These are phyloP conservation scores for Tuber aestivum DNA, from an alignment of 495 filamentous ascomycete genomes.

Conservation along the genomic window DNA sequence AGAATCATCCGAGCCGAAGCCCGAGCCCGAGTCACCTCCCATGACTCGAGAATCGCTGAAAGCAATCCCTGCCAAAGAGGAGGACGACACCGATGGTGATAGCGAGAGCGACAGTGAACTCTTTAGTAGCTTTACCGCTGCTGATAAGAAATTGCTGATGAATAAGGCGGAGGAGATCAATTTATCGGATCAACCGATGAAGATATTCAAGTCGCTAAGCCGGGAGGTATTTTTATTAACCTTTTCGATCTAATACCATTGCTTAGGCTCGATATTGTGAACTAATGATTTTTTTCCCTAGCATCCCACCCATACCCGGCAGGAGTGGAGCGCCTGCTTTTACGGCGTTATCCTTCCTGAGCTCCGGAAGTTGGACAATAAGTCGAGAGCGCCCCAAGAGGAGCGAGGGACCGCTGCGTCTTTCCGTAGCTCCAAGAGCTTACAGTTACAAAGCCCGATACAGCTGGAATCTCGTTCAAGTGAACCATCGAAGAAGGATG, in stretches of 20 bases:
- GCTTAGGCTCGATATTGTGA: background rate
- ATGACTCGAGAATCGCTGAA: background rate
- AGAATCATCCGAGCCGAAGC: background rate
- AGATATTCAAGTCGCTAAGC: background rate
- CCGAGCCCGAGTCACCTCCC: background rate
- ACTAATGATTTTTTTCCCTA: constrained; percentile 5
- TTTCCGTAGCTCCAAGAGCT: background rate
- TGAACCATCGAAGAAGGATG: background rate
- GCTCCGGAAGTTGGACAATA: constrained; percentile 3
- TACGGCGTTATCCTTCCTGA: constrained; percentile 21
- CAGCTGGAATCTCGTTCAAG: constrained; percentile 2
- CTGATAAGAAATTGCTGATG: constrained; percentile 23
- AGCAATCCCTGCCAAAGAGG: background rate
- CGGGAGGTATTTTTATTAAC: background rate
- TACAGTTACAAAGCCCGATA: constrained; percentile 1
- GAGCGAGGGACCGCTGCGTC: background rate
- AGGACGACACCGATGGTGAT: background rate
- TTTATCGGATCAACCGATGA: background rate
- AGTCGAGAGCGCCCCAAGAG: background rate
- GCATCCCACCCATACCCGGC: constrained; percentile 18
- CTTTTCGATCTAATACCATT: background rate
- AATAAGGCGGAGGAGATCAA: constrained; percentile 19
- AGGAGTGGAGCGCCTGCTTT: constrained; percentile 22
- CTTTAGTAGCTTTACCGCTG: constrained; percentile 21
- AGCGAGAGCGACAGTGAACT: constrained; percentile 1